Conservation (phyloP, 2,329 filamentous ascomycete genomes). For the Cytospora piceae region DNA sequence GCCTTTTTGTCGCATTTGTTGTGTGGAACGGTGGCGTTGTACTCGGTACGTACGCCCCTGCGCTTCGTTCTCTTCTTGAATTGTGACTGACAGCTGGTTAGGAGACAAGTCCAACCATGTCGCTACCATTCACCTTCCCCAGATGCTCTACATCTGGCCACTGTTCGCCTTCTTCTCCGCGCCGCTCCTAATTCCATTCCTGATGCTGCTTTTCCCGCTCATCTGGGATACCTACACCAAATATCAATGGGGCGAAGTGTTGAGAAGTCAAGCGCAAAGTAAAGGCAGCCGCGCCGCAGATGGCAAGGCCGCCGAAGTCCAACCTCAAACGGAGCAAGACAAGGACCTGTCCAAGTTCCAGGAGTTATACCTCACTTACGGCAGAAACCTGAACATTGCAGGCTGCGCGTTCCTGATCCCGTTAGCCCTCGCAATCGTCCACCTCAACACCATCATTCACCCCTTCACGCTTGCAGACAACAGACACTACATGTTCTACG, state of each 20-base stretch:
- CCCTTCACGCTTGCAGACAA: constrained; percentile 97
- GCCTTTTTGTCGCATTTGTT: constrained; percentile 74
- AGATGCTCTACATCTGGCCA: constrained; percentile 95
- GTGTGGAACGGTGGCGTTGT: constrained; percentile 90
- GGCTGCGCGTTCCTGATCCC: constrained; percentile 23
- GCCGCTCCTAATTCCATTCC: constrained; percentile 67
- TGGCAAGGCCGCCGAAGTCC: background rate
- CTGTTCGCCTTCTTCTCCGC: constrained; percentile 88
- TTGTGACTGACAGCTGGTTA: constrained; percentile 43
- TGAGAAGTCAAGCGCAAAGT: background rate
- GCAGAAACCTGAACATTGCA: constrained; percentile 42
- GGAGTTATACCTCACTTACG: constrained; percentile 36
- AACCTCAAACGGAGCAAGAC: background rate
- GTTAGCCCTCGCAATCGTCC: constrained; percentile 52
- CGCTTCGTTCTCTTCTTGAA: background rate
- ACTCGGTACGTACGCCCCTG: constrained; percentile 63
- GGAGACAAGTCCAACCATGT: constrained; percentile 95
- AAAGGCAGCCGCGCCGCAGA: background rate
- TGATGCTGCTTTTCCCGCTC: constrained; percentile 43
- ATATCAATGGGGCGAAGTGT: background rate
- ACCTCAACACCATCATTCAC: constrained; percentile 90
- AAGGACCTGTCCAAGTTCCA: constrained; percentile 32
- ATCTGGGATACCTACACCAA: background rate
- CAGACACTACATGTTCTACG: constrained; percentile 94
- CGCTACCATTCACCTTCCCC: constrained; percentile 83